Evolutionary conservation across 2,329 filamentous ascomycete species (phyloP).

Genomic region (Penicillium oxalicum): DNA sequence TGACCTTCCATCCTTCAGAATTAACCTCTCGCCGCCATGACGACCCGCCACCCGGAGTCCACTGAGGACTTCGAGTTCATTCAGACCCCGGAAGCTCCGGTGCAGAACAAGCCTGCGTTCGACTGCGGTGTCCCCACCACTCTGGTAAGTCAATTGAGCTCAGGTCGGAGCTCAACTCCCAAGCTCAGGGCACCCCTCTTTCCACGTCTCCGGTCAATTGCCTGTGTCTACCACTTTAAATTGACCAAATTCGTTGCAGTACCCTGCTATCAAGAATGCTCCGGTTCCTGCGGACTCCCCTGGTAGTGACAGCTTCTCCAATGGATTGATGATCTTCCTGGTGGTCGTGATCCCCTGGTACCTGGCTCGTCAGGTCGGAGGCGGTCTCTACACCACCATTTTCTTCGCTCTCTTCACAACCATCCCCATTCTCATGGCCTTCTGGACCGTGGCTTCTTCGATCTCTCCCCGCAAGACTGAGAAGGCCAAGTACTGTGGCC

Average conservation of each 20-base stretch:
- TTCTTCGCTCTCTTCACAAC: constrained; percentile 77
- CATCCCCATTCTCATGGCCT: constrained; percentile 71
- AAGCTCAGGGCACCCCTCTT: not conserved
- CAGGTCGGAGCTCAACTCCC: constrained; percentile 7
- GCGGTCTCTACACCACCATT: constrained; percentile 78
- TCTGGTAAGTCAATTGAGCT: constrained; percentile 43
- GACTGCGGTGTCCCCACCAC: constrained; percentile 59
- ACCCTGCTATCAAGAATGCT: constrained; percentile 84
- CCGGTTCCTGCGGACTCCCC: constrained; percentile 85
- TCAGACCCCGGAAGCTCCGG: constrained; percentile 54
- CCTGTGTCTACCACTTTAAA: not conserved
- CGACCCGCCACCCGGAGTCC: constrained; percentile 41
- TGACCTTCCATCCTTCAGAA: constrained; percentile 17
- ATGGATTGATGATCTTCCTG: constrained; percentile 65
- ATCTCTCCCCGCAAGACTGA: constrained; percentile 91
- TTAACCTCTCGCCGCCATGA: constrained; percentile 30
- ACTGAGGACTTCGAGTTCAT: constrained; percentile 49
- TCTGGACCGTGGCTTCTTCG: constrained; percentile 74
- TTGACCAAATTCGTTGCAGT: constrained; percentile 47
- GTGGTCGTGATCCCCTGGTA: constrained; percentile 69
- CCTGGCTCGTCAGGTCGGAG: constrained; percentile 74
- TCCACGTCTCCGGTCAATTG: too few relatives aligned
- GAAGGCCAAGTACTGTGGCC: constrained; percentile 79
- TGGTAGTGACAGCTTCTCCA: constrained; percentile 82
- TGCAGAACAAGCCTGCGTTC: constrained; percentile 45